Evolutionary conservation across 2,329 filamentous ascomycete species (phyloP), one percentile per base, ranked within the genome.

Genomic region (Hawksworthiomyces lignivorus): DNA sequence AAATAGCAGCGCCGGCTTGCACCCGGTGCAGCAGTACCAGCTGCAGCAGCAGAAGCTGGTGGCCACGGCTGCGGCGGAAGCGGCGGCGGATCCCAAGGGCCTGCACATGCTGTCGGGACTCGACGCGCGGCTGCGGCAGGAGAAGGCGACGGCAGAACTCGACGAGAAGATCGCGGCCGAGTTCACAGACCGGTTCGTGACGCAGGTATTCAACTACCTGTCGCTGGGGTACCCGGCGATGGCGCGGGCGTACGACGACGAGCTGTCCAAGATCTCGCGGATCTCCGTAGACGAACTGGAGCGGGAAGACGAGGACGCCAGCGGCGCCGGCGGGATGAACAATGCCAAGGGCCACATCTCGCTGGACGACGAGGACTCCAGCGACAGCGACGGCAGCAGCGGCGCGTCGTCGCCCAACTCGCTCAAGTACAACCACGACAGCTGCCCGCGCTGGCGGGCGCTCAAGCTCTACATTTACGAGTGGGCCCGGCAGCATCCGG

Each of bases 181-280:
- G 60, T 94, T 92, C 54, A 72, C 82, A 47, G 87, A 95, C 58
- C 70, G 70, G 4, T 95, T 96, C 58, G 79, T 96, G 43, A 95
- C 89, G 0, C 90, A 97, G 62, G 89, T 97, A 7, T 97, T 94
- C 72, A 96, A 97, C 61, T 97, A 97, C 61, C 72, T 97, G 14
- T 94, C 87, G 0, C 73, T 97, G 5, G 90, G 90, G 5, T 96
- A 96, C 60, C 89, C 90, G 4, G 82, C 86, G 26, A 79, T 88
- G 54, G 90, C 89, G 10, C 78, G 83, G 18, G 74, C 77, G 28
- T 97, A 86, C 56, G 90, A 97, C 56, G 75, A 81, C 10, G 90
- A 97, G 65, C 70, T 97, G 17, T 78, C 81, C 52, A 87, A 84
- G 57, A 94, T 96, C 43, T 84, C 82, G 24, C 71, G 74, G 9